A percentile compares a stretch with the other conserved stretches of the same genome.
These are phyloP conservation scores for Sphagnum contortum DNA, from an alignment of 225 moss, liverwort and hornwort species.

Conservation along the genomic window DNA sequence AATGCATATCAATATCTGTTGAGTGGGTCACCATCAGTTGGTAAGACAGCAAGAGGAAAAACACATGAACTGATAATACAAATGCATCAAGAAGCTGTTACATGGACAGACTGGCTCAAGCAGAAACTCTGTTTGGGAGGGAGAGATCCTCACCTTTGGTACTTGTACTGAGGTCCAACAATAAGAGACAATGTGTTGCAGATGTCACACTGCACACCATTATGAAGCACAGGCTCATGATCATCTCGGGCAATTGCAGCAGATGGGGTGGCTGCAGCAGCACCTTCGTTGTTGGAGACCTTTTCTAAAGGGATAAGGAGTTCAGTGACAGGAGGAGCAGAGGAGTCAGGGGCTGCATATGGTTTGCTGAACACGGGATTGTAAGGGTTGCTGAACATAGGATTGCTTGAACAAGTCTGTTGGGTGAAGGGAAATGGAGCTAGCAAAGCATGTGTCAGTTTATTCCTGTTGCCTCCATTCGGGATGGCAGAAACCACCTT, in stretches of 20 bases:
- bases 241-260: slow-evolving; percentile 10
- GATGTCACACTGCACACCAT: slow-evolving; percentile 66
- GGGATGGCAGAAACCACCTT: slow-evolving; percentile 11
- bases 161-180: slow-evolving; percentile 71
- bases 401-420: neutral
- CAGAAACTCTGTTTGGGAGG: too few relatives aligned
- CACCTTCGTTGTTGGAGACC: neutral
- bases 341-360: slow-evolving; percentile 5
- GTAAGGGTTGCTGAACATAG: slow-evolving; percentile 2
- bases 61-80: too few relatives aligned
- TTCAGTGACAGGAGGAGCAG: neutral
- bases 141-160: slow-evolving; percentile 37
- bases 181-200: slow-evolving; percentile 55
- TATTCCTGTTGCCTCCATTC: neutral
- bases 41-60: too few relatives aligned
- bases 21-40: too few relatives aligned
- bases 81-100: too few relatives aligned
- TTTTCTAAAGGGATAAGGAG: too few relatives aligned
- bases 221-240: slow-evolving; percentile 24
- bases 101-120: too few relatives aligned
- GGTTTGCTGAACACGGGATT: too few relatives aligned
- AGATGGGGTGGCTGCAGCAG: neutral
- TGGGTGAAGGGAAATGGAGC: neutral
- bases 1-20: too few relatives aligned
- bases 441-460: slow-evolving; percentile 1